Evolutionary conservation across 352 stramenopile species (phyloP), one percentile per base, ranked within the genome.

Genomic region (Globisporangium okanoganense): DNA sequence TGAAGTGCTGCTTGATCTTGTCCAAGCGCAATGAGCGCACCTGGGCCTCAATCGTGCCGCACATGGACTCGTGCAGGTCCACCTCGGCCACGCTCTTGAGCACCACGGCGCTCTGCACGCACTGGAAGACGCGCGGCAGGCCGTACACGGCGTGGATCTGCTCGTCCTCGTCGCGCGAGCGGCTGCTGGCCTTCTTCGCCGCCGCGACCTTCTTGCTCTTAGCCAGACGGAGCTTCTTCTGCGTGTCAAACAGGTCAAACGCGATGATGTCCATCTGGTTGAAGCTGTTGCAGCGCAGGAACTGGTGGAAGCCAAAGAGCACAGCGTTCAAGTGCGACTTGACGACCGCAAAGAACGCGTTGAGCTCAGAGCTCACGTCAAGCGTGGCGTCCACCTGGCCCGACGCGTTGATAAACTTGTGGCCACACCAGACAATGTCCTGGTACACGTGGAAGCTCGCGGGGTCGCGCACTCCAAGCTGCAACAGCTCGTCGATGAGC

Each of bases 341-440:
- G 27, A 88, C 61, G 31, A 94, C 67, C 0, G 31, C 53, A 7
- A 76, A 60, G 57, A 91, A 94, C 16, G 56, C 58, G 2, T 65
- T 58, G 12, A 94, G 61, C 67, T 94, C 82, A 0, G 35, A 36
- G 1, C 24, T 9, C 2, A 72, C 14, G 31, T 70, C 49, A 4
- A 47, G 38, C 24, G 25, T 24, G 8, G 66, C 41, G 10, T 72
- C 33, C n/a, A 61, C 57, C 12, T 68, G 38, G 2, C 43, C 59
- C 18, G 61, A 55, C 1, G 35, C 58, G 6, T 27, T 45, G 12
- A 72, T 58, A 54, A 88, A 86, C 48, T 73, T 78, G 62, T 94
- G 84, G 0, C 82, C 86, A 41, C 82, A 87, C 87, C 87, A 96
- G n/a, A 90, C 73, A 49, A 96, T 83, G 41, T 96, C 84, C 60